Evolutionary conservation across 2,329 filamentous ascomycete genomes (phyloP).

Genomic region (Aquanectria penicillioides): DNA sequence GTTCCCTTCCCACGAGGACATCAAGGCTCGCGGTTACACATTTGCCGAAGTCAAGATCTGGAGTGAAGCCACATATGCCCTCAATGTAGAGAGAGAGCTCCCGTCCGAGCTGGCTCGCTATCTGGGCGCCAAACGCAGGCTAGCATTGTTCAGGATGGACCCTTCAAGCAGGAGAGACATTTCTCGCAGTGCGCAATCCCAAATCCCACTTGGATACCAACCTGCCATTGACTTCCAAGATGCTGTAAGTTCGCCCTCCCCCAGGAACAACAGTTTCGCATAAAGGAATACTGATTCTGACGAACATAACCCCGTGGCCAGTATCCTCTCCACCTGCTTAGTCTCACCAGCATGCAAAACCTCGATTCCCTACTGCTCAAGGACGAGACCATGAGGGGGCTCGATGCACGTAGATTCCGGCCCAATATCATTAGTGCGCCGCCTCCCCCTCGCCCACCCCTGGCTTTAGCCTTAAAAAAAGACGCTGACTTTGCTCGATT

Average conservation of each 20-base stretch:
- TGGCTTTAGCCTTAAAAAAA: background rate
- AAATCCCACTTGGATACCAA: slow-evolving; percentile 69
- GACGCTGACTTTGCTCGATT: slow-evolving; percentile 2
- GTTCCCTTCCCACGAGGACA: slow-evolving; percentile 66
- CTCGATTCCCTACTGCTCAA: slow-evolving; percentile 67
- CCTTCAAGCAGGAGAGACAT: slow-evolving; percentile 66
- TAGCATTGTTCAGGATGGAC: slow-evolving; percentile 76
- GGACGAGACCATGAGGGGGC: slow-evolving; percentile 56
- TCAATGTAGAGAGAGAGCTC: slow-evolving; percentile 68
- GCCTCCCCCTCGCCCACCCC: background rate
- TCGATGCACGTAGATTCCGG: slow-evolving; percentile 73
- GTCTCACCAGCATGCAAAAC: slow-evolving; percentile 70
- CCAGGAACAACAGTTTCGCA: too few species aligned
- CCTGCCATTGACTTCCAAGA: slow-evolving; percentile 76
- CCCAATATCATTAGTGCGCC: slow-evolving; percentile 74
- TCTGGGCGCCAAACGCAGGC: slow-evolving; percentile 71
- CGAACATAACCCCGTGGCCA: slow-evolving; percentile 46
- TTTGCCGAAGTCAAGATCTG: slow-evolving; percentile 73
- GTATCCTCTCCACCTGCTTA: slow-evolving; percentile 78
- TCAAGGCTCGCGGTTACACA: slow-evolving; percentile 67
- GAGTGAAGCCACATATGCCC: slow-evolving; percentile 64
- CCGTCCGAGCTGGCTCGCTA: slow-evolving; percentile 71
- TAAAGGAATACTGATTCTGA: too few species aligned
- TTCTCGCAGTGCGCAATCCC: slow-evolving; percentile 66
- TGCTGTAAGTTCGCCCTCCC: slow-evolving; percentile 59